Percentiles rank a stretch among this genome's conserved stretches.
Evolutionary conservation across 2,329 filamentous ascomycete species (phyloP).

Genomic region (Alternaria brassicicola): DNA sequence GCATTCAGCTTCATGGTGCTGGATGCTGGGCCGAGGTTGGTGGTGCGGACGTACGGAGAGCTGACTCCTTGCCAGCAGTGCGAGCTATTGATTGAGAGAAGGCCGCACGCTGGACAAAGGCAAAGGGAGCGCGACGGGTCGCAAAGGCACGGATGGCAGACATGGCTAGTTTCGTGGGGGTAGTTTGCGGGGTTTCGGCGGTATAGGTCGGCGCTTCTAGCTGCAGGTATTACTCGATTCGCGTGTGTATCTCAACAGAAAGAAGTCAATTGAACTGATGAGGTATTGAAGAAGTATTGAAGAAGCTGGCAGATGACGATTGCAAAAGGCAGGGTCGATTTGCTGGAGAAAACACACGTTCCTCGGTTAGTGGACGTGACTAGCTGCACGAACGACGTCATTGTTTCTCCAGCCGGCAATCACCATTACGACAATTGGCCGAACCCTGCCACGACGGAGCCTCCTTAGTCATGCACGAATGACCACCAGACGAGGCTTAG

Average conservation of each 20-base stretch:
- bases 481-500: background rate
- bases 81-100: conserved; percentile 49
- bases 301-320: conserved; percentile 1
- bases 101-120: conserved; percentile 42
- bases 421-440: conserved; percentile 17
- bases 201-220: conserved; percentile 1
- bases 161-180: conserved; percentile 29
- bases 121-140: conserved; percentile 37
- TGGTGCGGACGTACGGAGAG: conserved; percentile 48
- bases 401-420: conserved; percentile 9
- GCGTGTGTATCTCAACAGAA: background rate
- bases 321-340: conserved; percentile 4
- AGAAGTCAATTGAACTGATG: background rate
- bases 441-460: background rate
- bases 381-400: conserved; percentile 15
- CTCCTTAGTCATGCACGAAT: conserved; percentile 11
- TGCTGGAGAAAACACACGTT: conserved; percentile 16
- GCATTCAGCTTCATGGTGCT: background rate
- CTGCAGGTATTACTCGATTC: background rate
- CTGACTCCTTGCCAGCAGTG: conserved; percentile 52
- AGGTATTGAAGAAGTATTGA: background rate
- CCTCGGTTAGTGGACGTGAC: conserved; percentile 13
- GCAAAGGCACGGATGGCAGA: conserved; percentile 41
- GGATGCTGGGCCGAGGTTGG: background rate
- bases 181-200: conserved; percentile 10